Percentiles rank a stretch among this genome's conserved stretches.
Evolutionary conservation across 257 asterid species (phyloP).

Genomic region (Nicotiana benthamiana): DNA sequence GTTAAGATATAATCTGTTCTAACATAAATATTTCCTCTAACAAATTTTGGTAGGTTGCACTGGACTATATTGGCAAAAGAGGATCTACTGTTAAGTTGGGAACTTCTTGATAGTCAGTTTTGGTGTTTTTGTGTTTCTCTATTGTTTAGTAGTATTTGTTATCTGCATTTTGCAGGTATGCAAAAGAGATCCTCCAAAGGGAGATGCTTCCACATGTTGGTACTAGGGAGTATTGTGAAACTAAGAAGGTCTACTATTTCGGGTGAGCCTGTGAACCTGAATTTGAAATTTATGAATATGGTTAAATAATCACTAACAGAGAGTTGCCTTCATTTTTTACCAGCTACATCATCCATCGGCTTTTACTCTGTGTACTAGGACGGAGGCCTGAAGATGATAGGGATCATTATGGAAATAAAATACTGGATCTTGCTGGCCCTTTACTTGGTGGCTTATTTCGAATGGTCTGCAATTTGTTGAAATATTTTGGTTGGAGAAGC

Average conservation of each 20-base stretch:
- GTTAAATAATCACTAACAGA: not conserved
- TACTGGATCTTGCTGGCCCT: slow-evolving; percentile 98
- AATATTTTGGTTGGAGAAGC: not conserved
- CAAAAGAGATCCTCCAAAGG: slow-evolving; percentile 87
- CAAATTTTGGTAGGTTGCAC: slow-evolving; percentile 63
- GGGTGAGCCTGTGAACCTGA: slow-evolving; percentile 41
- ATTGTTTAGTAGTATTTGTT: not conserved
- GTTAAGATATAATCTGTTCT: not conserved
- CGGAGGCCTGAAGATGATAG: slow-evolving; percentile 94
- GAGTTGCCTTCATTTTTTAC: not conserved
- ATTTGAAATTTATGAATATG: not conserved
- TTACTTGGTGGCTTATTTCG: slow-evolving; percentile 91
- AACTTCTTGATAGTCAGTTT: not conserved
- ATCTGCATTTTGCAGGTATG: slow-evolving; percentile 52
- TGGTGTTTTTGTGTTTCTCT: not conserved
- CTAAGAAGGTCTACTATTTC: slow-evolving; percentile 87
- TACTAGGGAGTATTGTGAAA: slow-evolving; percentile 82
- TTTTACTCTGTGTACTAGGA: slow-evolving; percentile 83
- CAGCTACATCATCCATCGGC: slow-evolving; percentile 91
- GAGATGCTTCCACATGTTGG: slow-evolving; percentile 99
- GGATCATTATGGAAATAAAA: slow-evolving; percentile 95
- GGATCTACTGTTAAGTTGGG: slow-evolving; percentile 90
- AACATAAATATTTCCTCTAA: not conserved
- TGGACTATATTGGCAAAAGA: slow-evolving; percentile 95
- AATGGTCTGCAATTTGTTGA: slow-evolving; percentile 48